Evolutionary conservation across 23 red algal genomes (phyloP).

Genomic region (Gracilaria gracilis): DNA sequence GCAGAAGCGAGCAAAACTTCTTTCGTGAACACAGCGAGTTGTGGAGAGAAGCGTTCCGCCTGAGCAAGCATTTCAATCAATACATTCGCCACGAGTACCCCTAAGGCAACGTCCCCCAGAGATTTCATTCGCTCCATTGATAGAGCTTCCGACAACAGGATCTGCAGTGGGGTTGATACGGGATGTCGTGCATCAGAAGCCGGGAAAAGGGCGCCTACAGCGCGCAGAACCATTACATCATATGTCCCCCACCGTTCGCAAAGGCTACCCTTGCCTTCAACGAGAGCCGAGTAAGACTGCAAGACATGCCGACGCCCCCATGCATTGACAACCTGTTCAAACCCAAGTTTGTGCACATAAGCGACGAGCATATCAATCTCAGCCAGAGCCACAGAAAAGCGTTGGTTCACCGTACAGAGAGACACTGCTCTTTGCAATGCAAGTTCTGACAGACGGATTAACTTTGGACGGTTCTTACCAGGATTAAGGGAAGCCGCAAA

Average conservation of each 20-base stretch:
- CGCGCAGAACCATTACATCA: conserved; percentile 37
- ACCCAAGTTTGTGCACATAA: conserved; percentile 59
- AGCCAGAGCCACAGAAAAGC: conserved; percentile 12
- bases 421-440: conserved; percentile 25
- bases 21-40: conserved; percentile 9
- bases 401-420: conserved; percentile 5
- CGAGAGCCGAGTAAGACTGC: not conserved
- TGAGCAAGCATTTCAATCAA: conserved; percentile 38
- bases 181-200: conserved; percentile 75
- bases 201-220: conserved; percentile 64
- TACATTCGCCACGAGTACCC: conserved; percentile 6
- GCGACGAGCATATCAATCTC: conserved; percentile 68
- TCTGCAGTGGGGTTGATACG: conserved; percentile 38
- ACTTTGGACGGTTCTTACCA: conserved; percentile 40
- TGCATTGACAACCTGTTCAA: conserved; percentile 15
- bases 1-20: conserved; percentile 7
- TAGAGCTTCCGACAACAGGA: conserved; percentile 65
- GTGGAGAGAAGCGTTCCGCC: conserved; percentile 27
- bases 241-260: conserved; percentile 29
- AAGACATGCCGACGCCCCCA: conserved; percentile 44
- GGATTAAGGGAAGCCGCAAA: conserved; percentile 66
- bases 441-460: conserved; percentile 33
- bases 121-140: conserved; percentile 17
- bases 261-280: conserved; percentile 12
- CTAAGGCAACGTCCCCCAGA: conserved; percentile 41